Base-by-base conservation (phyloP, 768 basidiomycete species). In the Cubamyces sp. region DNA sequence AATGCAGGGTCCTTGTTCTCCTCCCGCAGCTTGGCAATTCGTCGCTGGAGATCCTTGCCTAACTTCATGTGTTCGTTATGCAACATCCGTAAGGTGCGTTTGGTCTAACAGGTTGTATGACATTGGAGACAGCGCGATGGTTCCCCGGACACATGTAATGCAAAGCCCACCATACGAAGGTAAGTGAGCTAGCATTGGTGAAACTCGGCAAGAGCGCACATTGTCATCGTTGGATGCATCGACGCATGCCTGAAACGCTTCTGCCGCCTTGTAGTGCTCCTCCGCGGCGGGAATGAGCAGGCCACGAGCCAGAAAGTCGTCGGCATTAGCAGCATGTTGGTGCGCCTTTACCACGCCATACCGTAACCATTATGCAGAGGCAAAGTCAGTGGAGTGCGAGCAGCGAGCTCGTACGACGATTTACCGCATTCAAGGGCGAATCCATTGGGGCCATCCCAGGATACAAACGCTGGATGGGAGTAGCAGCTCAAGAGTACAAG, bases 291-390 rank as follows among this genome's bases (percentile, higher is more conserved):
- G 84, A 21, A 91, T 82, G 54, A 91, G 81, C 6, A 91, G 77
- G 14, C 92, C 92, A 61, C 84, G 82, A 14, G 78, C 79, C 47
- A 82, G 70, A 68, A 82, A 84, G 61, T 92, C 90, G 53, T 93
- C 91, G 39, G 91, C 91, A 68, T 88, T 89, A 16, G 87, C 86
- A 55, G 88, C 88, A 74, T 92, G 90, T 68, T 88, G 86, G 73
- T 94, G 90, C 21, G 92, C 91, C 91, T 26, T 34, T 18, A 53
- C 45, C 37, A n/a, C 41, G n/a, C 28, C 28, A 16, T 1, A 15
- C 1, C 34, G 6, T 7, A 7, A 34, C 34, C 34, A 34, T 11
- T 41, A 52, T 37, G 39, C 16, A 43, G 54, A 62, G 43, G 53
- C 37, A n/a, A 28, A 8, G 46, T 54, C 57, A 59, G 64, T 55